Percentiles rank a stretch among this genome's conserved stretches.
These are phyloP conservation scores for Umbelopsis sp. DNA, from an alignment of 192 early-diverging fungal species.

Conservation along the genomic window DNA sequence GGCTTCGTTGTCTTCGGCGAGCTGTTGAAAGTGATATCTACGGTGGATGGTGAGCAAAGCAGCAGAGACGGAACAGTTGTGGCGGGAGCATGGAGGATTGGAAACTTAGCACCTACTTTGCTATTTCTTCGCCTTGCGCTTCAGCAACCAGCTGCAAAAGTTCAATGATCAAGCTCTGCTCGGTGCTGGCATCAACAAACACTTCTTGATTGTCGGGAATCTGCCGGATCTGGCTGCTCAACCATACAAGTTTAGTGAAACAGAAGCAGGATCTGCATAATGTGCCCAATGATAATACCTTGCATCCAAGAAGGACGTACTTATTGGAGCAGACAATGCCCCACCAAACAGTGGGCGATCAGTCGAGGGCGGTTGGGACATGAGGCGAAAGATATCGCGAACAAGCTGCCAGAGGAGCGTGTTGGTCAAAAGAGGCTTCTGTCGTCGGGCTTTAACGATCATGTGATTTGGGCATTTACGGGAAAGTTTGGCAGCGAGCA, in stretches of 20 bases:
- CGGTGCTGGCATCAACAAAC: constrained; percentile 68
- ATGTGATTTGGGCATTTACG: too few relatives aligned
- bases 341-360: constrained; percentile 34
- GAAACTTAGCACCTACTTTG: constrained; percentile 44
- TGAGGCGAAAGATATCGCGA: neutral
- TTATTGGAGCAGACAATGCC: constrained; percentile 25
- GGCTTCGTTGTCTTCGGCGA: constrained; percentile 81
- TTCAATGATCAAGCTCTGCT: constrained; percentile 88
- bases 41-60: neutral
- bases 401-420: neutral
- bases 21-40: constrained; percentile 79
- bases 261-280: neutral
- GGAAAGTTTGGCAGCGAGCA: too few relatives aligned
- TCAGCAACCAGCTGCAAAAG: constrained; percentile 71
- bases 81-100: neutral
- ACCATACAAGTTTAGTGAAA: neutral
- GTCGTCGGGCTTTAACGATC: neutral
- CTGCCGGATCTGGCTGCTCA: constrained; percentile 70
- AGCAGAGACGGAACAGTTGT: neutral
- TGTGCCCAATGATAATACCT: constrained; percentile 8
- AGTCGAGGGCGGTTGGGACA: constrained; percentile 1
- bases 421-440: neutral
- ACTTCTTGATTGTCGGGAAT: constrained; percentile 95
- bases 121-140: constrained; percentile 47
- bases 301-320: constrained; percentile 30